Evolutionary conservation across 345 rosid species (phyloP).

Genomic region (Melaleuca alternifolia): DNA sequence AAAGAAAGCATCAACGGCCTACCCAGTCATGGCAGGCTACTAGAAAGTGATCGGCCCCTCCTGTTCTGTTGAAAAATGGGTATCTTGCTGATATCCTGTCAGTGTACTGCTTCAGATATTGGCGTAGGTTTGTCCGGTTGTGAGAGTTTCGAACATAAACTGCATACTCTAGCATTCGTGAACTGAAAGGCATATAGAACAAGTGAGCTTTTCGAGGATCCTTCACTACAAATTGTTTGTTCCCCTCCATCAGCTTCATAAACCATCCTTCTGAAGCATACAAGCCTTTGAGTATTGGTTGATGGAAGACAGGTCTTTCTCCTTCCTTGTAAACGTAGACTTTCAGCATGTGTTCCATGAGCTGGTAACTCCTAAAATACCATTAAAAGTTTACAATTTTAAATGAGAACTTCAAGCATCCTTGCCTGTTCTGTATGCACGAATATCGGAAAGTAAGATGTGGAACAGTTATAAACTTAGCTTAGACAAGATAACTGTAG

Average conservation of each 20-base stretch:
- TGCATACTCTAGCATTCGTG: slow-evolving; percentile 76
- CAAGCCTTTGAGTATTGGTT: slow-evolving; percentile 82
- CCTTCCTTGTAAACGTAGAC: slow-evolving; percentile 85
- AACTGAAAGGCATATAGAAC: slow-evolving; percentile 94
- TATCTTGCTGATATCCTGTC: slow-evolving; percentile 70
- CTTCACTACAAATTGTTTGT: slow-evolving; percentile 57
- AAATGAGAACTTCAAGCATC: not conserved
- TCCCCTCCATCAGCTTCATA: slow-evolving; percentile 91
- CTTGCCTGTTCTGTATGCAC: not conserved
- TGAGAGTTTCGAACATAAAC: slow-evolving; percentile 90
- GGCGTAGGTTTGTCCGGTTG: slow-evolving; percentile 69
- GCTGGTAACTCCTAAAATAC: slow-evolving; percentile 80
- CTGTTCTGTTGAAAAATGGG: slow-evolving; percentile 86
- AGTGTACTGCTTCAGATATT: slow-evolving; percentile 59
- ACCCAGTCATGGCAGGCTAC: slow-evolving; percentile 99
- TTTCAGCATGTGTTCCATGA: slow-evolving; percentile 76
- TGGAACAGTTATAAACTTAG: not conserved
- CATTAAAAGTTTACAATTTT: not conserved
- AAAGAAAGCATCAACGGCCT: slow-evolving; percentile 6
- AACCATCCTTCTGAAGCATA: slow-evolving; percentile 99
- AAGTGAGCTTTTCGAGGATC: slow-evolving; percentile 80
- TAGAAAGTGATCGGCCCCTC: slow-evolving; percentile 89
- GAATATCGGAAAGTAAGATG: not conserved
- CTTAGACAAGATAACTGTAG: not conserved
- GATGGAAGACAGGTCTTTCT: slow-evolving; percentile 73